phyloP scores from a whole-genome alignment of 345 rosid genomes.

The Nasturtium officinale region DNA sequence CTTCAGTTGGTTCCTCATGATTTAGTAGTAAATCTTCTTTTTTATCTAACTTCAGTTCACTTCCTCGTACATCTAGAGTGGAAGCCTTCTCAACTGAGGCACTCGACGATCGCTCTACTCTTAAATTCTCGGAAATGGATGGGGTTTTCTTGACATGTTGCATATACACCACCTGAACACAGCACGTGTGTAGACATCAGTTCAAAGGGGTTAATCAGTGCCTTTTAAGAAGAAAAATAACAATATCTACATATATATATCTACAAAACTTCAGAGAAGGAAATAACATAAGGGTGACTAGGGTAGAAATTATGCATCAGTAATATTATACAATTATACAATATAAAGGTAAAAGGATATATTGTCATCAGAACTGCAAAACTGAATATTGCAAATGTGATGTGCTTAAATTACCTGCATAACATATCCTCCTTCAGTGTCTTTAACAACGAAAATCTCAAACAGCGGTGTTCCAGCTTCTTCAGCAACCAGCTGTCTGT shows the following conservation, averaged over 20 bases:
- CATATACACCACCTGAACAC: slow-evolving; percentile 74
- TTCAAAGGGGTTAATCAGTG: neutral
- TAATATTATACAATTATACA: neutral
- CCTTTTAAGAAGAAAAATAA: neutral
- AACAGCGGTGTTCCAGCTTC: slow-evolving; percentile 90
- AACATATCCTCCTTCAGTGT: slow-evolving; percentile 58
- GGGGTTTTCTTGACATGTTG: slow-evolving; percentile 64
- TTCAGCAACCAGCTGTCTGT: slow-evolving; percentile 82
- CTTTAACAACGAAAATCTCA: slow-evolving; percentile 89
- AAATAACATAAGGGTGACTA: neutral
- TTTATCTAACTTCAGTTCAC: slow-evolving; percentile 61
- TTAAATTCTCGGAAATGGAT: slow-evolving; percentile 44
- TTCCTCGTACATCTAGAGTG: slow-evolving; percentile 56
- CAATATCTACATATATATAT: neutral
- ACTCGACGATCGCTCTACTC: slow-evolving; percentile 52
- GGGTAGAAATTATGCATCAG: slow-evolving; percentile 5
- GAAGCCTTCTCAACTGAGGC: slow-evolving; percentile 56
- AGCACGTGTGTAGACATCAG: slow-evolving; percentile 4
- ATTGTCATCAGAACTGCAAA: slow-evolving; percentile 12
- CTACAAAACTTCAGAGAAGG: slow-evolving; percentile 5
- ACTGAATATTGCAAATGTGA: neutral
- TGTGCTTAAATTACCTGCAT: slow-evolving; percentile 66
- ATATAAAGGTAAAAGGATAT: slow-evolving; percentile 4
- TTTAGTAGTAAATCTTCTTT: slow-evolving; percentile 68
- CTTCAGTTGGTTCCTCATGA: slow-evolving; percentile 80